Base-by-base conservation (phyloP, 148 eudicot genomes). In the Polygonum aviculare region DNA sequence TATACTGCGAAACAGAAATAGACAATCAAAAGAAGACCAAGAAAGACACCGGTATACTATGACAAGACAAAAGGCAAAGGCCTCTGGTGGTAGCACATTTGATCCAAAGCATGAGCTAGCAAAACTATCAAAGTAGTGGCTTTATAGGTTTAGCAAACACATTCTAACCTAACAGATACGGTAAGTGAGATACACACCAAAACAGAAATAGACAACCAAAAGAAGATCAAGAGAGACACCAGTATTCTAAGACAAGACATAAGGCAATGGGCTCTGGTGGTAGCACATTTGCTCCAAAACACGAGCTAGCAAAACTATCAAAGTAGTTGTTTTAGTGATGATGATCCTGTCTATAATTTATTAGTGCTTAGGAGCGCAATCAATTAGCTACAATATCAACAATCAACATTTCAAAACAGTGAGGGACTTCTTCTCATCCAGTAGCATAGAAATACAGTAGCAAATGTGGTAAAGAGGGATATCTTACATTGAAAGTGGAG, bases 121-220 rank as follows among this genome's bases (percentile, higher is more conserved):
- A 60, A 18, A 60, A 9, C 11, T 26, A 60, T 26, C 16, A 26
- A 60, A 35, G 10, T 1, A 52, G 59, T 15, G 21, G 21, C 65
- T 73, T 86, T 59, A 87, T 80, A 59, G 94, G 81, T 78, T 85
- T 79, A 11, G 85, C 96, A 82, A 87, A 92, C 78, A 86, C 79
- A 72, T 92, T 81, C 98, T 97, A 95, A 6, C 98, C 98, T 63
- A 95, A 50, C 19, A 95, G 89, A 83, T 92, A 89, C 36, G 98
- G 98, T 83, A 95, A 67, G 3, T 9, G 2, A 26, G 54, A 89
- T 76, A 74, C 82, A 95, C 98, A 92, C 96, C 86, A 87, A 59
- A 80, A 71, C 31, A 65, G 72, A 73, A 8, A 49, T 9, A 11
- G 62, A 73, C 40, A 15, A 44, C 31, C 38, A 62, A 75, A 59